Evolutionary conservation across 305 asterid genomes (phyloP), one percentile per base, ranked within the genome.

Genomic region (Salvia sclarea): DNA sequence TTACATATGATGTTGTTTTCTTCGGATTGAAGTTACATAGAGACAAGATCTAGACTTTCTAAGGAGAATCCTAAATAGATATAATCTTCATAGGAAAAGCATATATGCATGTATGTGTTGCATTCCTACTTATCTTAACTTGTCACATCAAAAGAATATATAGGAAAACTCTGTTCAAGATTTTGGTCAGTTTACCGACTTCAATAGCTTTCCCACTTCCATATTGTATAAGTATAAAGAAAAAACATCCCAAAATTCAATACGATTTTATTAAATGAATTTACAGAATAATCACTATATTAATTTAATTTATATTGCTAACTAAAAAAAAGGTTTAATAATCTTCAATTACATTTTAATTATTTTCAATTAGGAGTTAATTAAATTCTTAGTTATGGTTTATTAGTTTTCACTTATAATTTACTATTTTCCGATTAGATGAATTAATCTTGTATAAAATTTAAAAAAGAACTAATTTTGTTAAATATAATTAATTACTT

Each of bases 1-100:
- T 4, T 4, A 31, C 7, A 5, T 31, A 31, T 4, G 9, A 54
- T 22, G 76, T 78, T 71, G 78, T 35, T 82, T 82, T 75, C 84
- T 78, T 85, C 83, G 61, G 18, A 63, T 62, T 47, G 68, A 82
- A 80, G 86, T 64, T 57, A 74, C 31, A 57, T 64, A 69, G 71
- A 22, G 72, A 49, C 30, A 18, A 6, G 58, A 41, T 18, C 13
- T 52, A 2, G 40, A 38, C 44, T 37, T 71, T 72, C 14, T n/a
- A 33, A 24, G 71, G 56, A 49, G 68, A 70, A 45, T 48, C 53
- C 55, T 24, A 63, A 33, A 25, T 21, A 31, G 21, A 59, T 41
- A 37, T 21, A 20, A n/a, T 47, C 6, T 66, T 25, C 56, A 14
- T 38, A 13, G n/a, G 3, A 8, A 54, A 38, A 62, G 25, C 49